Evolutionary conservation across 805 yeast species (phyloP).

Genomic region (Metschnikowia henanensis): DNA sequence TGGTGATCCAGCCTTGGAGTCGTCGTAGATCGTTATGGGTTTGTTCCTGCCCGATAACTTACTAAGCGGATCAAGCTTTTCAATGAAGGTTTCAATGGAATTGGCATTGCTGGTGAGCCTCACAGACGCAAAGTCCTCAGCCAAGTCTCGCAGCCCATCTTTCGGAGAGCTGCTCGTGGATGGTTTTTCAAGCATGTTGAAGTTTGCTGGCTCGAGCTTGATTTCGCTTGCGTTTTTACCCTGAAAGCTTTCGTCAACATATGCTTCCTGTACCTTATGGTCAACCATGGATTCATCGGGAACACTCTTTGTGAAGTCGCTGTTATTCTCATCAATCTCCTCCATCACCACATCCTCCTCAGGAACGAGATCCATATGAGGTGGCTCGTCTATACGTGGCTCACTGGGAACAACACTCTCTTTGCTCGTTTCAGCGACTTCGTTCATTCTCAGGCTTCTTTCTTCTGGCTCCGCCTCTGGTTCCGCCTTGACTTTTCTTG

Average conservation of each 20-base stretch:
- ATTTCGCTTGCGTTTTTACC: background rate
- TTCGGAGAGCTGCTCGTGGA: background rate
- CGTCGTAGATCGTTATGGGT: conserved; percentile 43
- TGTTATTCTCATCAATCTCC: background rate
- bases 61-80: conserved; percentile 43
- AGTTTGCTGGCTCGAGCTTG: conserved; percentile 6
- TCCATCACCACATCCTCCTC: conserved; percentile 10
- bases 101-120: conserved; percentile 18
- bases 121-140: conserved; percentile 21
- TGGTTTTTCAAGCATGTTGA: conserved; percentile 3
- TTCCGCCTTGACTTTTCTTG: conserved; percentile 10
- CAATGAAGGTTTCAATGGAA: conserved; percentile 36
- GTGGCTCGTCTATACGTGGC: conserved; percentile 5
- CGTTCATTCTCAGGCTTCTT: background rate
- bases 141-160: conserved; percentile 13
- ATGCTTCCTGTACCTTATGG: background rate
- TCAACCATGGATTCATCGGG: conserved; percentile 1
- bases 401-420: background rate
- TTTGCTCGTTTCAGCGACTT: background rate
- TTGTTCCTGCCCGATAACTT: conserved; percentile 33
- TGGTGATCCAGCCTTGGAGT: conserved; percentile 35
- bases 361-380: conserved; percentile 2
- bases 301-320: background rate
- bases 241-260: background rate
- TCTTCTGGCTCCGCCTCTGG: too few species aligned